Evolutionary conservation across 2,329 filamentous ascomycete species (phyloP).

Genomic region (Hymenoscyphus salicellus): DNA sequence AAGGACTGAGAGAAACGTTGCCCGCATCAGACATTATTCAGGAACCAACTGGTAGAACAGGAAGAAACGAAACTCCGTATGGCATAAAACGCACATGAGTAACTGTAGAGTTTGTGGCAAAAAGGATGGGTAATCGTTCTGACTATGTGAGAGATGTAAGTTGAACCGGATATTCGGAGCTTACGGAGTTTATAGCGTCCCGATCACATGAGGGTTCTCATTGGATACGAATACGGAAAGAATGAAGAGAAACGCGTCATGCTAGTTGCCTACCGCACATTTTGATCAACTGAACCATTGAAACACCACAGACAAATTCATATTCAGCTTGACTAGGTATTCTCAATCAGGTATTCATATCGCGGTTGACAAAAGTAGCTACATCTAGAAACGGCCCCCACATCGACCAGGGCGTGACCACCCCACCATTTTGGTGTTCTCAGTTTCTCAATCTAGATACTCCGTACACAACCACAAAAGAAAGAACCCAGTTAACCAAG

Average conservation of each 20-base stretch:
- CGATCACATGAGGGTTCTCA: background rate
- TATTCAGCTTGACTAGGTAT: too few relatives aligned
- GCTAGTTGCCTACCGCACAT: too few relatives aligned
- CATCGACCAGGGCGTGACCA: too few relatives aligned
- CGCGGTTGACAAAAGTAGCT: too few relatives aligned
- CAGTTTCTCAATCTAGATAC: too few relatives aligned
- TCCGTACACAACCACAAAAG: too few relatives aligned
- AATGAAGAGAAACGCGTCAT: background rate
- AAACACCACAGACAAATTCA: background rate
- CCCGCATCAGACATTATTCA: background rate
- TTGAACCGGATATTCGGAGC: background rate
- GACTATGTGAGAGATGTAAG: background rate
- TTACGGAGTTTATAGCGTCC: background rate
- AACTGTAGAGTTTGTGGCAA: background rate
- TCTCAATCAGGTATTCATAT: too few relatives aligned
- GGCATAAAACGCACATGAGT: background rate
- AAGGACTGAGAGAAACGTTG: slow-evolving; percentile 1
- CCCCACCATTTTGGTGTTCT: too few relatives aligned
- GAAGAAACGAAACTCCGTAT: background rate
- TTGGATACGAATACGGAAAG: background rate
- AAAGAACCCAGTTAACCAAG: background rate
- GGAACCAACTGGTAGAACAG: background rate
- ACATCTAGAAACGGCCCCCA: too few relatives aligned
- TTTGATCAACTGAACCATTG: too few relatives aligned
- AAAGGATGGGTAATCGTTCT: background rate